phyloP scores from a whole-genome alignment of 768 basidiomycete species.

The Phlebiopsis flavidoalba region DNA sequence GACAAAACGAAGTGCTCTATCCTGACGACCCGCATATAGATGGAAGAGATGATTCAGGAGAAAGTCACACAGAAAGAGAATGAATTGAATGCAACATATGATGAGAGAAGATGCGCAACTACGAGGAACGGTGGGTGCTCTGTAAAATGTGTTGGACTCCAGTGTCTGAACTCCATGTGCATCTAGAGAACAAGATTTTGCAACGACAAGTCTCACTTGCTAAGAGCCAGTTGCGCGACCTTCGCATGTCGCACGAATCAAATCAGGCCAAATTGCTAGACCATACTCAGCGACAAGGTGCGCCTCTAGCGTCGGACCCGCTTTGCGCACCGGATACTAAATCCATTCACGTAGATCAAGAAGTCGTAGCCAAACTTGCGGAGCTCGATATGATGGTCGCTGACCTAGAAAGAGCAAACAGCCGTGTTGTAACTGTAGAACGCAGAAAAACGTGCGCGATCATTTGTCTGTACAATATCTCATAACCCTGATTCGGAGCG shows the following conservation, averaged over 20 bases:
- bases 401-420: constrained; percentile 93
- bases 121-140: constrained; percentile 78
- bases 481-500: not conserved
- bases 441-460: constrained; percentile 83
- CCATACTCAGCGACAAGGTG: constrained; percentile 87
- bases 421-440: constrained; percentile 87
- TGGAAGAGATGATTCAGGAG: constrained; percentile 91
- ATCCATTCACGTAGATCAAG: constrained; percentile 61
- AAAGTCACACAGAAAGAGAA: constrained; percentile 91
- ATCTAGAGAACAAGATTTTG: constrained; percentile 85
- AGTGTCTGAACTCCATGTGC: not conserved
- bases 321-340: not conserved
- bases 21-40: constrained; percentile 41
- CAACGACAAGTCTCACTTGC: constrained; percentile 87
- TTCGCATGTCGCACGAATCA: constrained; percentile 87
- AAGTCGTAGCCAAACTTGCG: constrained; percentile 82
- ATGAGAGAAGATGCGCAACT: constrained; percentile 94
- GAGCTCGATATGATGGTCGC: constrained; percentile 95
- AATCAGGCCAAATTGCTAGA: constrained; percentile 91
- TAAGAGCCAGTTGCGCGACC: constrained; percentile 84
- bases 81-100: constrained; percentile 94
- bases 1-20: too few relatives aligned
- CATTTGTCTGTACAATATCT: not conserved
- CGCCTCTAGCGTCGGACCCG: not conserved
- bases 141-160: not conserved